These are phyloP conservation scores for Rosa rugosa DNA, from an alignment of 306 rosid species.

Conservation along the genomic window DNA sequence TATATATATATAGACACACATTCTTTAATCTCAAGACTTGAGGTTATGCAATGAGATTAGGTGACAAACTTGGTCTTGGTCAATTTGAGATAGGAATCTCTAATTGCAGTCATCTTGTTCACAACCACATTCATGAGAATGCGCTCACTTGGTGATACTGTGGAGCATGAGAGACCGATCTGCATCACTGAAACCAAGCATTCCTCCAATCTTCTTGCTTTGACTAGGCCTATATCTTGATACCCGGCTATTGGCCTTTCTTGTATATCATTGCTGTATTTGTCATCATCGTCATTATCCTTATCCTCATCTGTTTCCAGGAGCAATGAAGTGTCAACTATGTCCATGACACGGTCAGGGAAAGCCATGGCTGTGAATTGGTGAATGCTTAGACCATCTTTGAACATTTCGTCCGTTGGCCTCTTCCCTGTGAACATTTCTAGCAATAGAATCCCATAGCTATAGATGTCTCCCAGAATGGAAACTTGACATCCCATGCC, in stretches of 20 bases:
- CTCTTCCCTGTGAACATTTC: conserved; percentile 33
- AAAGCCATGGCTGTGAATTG: conserved; percentile 19
- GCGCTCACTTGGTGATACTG: conserved; percentile 31
- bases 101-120: conserved; percentile 35
- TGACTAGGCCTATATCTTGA: not conserved
- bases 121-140: conserved; percentile 27
- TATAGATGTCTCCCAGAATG: conserved; percentile 30
- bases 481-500: conserved; percentile 36
- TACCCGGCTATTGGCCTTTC: conserved; percentile 12
- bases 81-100: conserved; percentile 13
- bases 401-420: conserved; percentile 27
- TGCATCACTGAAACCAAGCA: conserved; percentile 37
- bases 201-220: conserved; percentile 24
- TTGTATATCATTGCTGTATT: conserved; percentile 3
- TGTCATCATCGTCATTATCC: not conserved
- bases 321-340: conserved; percentile 38
- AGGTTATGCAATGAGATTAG: not conserved
- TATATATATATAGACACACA: no score
- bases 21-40: no score
- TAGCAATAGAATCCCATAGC: conserved; percentile 34
- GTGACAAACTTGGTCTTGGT: not conserved
- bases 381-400: conserved; percentile 28
- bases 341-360: conserved; percentile 36
- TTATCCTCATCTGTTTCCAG: conserved; percentile 19
- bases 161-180: conserved; percentile 50